Conservation (phyloP, 306 rosid genomes). For the Pterocarpus macrocarpus region DNA sequence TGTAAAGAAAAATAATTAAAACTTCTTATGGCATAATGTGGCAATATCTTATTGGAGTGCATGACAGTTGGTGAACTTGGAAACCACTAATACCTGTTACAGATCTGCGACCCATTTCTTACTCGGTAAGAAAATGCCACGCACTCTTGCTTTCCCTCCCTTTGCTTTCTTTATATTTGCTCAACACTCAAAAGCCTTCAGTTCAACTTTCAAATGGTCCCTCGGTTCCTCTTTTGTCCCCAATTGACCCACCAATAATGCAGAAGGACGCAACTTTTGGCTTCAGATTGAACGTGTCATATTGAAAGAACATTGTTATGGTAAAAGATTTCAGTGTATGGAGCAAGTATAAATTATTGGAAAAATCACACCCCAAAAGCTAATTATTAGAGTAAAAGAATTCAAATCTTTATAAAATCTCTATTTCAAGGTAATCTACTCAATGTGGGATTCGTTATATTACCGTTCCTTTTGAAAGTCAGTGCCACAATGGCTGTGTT, state of each 20-base stretch:
- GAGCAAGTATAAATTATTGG: too few relatives aligned
- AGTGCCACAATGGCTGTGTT: too few relatives aligned
- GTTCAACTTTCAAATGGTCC: constrained; percentile 42
- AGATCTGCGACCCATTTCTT: constrained; percentile 49
- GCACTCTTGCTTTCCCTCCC: constrained; percentile 31
- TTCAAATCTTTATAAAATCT: too few relatives aligned
- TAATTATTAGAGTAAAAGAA: too few relatives aligned
- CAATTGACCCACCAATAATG: constrained; percentile 38
- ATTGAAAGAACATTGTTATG: not conserved
- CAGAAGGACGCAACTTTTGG: constrained; percentile 41
- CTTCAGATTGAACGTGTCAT: constrained; percentile 26
- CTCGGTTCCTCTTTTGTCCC: not conserved
- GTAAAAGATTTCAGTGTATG: not conserved
- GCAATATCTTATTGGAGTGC: constrained; percentile 39
- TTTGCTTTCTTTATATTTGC: constrained; percentile 34
- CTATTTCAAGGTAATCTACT: too few relatives aligned
- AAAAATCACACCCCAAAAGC: too few relatives aligned
- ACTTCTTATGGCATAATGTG: not conserved
- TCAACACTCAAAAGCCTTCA: constrained; percentile 21
- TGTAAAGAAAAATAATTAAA: not conserved
- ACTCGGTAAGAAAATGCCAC: constrained; percentile 61
- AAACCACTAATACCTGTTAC: constrained; percentile 28
- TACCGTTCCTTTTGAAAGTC: too few relatives aligned
- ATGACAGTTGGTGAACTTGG: constrained; percentile 35
- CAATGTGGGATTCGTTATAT: too few relatives aligned